phyloP scores from a whole-genome alignment of 352 stramenopile species.

The Hyaloperonospora brassicae region DNA sequence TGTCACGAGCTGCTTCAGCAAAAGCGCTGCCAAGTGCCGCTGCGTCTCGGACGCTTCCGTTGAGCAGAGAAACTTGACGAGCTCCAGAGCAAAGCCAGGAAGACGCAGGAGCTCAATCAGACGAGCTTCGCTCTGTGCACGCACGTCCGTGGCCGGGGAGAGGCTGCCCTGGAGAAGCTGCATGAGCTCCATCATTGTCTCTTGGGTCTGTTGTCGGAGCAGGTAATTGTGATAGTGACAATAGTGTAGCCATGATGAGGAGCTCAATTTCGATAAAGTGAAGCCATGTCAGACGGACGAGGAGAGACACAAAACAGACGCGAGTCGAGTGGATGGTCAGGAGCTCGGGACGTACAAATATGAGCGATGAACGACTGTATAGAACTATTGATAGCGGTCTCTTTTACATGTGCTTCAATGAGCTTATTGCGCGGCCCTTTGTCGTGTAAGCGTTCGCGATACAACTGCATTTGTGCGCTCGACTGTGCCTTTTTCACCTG shows the following conservation, averaged over 20 bases:
- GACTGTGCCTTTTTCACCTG: no score
- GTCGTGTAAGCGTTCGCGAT: no score
- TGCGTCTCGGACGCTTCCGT: conserved; percentile 28
- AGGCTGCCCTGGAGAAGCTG: conserved; percentile 50
- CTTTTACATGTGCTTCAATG: no score
- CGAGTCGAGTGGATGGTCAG: not conserved
- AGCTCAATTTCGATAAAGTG: not conserved
- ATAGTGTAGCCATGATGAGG: not conserved
- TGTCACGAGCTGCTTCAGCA: conserved; percentile 72
- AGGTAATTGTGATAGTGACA: not conserved
- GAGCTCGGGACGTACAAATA: no score
- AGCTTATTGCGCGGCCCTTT: no score
- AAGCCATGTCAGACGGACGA: not conserved
- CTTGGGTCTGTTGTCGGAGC: not conserved
- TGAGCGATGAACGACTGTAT: no score
- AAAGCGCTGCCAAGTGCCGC: conserved; percentile 58
- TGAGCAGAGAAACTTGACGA: conserved; percentile 64
- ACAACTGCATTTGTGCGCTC: no score
- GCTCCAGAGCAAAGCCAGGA: conserved; percentile 61
- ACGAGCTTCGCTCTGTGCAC: conserved; percentile 53
- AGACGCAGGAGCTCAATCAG: conserved; percentile 49
- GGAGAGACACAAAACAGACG: not conserved
- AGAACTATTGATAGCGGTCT: no score
- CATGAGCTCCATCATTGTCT: conserved; percentile 30
- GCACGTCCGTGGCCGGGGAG: conserved; percentile 34